These are phyloP conservation scores for Monilinia fructicola DNA, from an alignment of 2,329 filamentous ascomycete genomes.

Conservation along the genomic window DNA sequence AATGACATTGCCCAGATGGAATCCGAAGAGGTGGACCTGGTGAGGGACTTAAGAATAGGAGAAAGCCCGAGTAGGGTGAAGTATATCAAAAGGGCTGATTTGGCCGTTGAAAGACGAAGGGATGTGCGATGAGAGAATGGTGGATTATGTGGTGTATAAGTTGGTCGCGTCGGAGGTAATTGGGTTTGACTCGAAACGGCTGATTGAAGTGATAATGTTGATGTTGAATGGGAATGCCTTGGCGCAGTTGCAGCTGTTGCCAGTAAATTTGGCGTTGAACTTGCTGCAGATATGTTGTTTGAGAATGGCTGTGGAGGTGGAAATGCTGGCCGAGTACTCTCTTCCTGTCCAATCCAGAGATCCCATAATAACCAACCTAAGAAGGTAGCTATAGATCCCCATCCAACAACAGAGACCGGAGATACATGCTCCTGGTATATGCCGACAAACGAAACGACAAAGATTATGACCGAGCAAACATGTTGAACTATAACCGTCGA, in stretches of 20 bases:
- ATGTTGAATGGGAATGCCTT: conserved; percentile 10
- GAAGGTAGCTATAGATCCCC: conserved; percentile 78
- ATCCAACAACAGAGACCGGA: conserved; percentile 83
- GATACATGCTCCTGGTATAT: conserved; percentile 88
- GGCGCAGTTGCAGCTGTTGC: conserved; percentile 15
- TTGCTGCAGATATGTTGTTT: conserved; percentile 34
- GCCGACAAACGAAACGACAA: conserved; percentile 87
- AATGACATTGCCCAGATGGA: conserved; percentile 97
- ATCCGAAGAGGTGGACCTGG: conserved; percentile 85
- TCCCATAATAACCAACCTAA: conserved; percentile 92
- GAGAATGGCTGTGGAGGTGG: conserved; percentile 19
- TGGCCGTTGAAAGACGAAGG: conserved; percentile 74
- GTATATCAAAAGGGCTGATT: conserved; percentile 91
- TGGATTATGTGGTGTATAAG: conserved; percentile 20
- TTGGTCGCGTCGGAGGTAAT: conserved; percentile 55
- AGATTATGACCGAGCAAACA: conserved; percentile 91
- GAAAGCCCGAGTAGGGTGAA: conserved; percentile 87
- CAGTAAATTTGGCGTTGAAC: conserved; percentile 35
- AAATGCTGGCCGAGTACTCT: conserved; percentile 42
- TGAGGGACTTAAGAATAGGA: conserved; percentile 96
- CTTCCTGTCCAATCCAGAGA: conserved; percentile 76
- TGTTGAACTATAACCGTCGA: conserved; percentile 97
- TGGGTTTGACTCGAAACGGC: conserved; percentile 48
- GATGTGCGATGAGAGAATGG: conserved; percentile 48
- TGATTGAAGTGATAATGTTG: conserved; percentile 21